These are phyloP conservation scores for Blastobotrys buckinghamii DNA, from an alignment of 1,139 yeast species.

Conservation along the genomic window DNA sequence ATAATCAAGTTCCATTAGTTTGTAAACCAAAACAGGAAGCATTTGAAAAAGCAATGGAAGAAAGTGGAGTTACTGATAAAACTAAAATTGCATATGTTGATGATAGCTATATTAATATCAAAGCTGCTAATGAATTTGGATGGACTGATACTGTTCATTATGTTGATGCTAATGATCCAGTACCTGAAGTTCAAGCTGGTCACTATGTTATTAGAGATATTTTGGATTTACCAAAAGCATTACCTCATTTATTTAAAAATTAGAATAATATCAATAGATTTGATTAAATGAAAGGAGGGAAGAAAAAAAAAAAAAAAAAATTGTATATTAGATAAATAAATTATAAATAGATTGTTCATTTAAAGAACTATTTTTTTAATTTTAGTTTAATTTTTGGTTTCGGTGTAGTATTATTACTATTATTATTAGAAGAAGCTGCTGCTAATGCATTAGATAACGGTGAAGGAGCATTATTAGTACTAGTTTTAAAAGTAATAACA, in stretches of 20 bases:
- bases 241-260: conserved; percentile 44
- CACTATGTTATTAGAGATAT: conserved; percentile 42
- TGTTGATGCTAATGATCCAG: conserved; percentile 46
- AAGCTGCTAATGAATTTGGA: conserved; percentile 43
- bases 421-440: not conserved
- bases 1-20: conserved; percentile 54
- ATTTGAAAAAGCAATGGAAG: conserved; percentile 50
- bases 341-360: not conserved
- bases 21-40: conserved; percentile 80
- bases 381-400: conserved; percentile 3
- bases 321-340: not conserved
- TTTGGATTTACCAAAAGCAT: conserved; percentile 41
- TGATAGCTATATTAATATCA: conserved; percentile 31
- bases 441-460: not conserved
- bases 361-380: not conserved
- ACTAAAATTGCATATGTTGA: conserved; percentile 63
- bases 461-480: not conserved
- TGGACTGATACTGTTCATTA: conserved; percentile 51
- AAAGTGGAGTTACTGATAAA: conserved; percentile 52
- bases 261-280: not conserved
- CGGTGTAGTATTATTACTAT: not conserved
- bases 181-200: conserved; percentile 39
- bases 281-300: not conserved
- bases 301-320: not conserved
- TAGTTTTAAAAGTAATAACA: not conserved